phyloP scores from a whole-genome alignment of 208 protist genomes.

The Trypanosomatidae sp. region DNA sequence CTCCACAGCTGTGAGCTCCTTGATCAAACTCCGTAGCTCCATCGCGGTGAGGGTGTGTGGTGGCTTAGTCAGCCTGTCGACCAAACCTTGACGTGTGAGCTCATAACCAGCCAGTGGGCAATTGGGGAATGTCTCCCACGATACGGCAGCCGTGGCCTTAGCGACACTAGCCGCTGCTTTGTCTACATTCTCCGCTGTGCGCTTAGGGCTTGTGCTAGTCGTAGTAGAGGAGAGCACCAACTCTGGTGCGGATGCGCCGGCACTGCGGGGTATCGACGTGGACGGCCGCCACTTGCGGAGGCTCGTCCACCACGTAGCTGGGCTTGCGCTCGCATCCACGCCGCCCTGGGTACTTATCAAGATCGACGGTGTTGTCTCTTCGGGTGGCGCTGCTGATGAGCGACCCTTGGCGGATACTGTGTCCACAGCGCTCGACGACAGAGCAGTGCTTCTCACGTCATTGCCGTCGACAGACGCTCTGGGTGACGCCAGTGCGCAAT shows the following conservation, averaged over 20 bases:
- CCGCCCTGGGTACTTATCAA: not conserved
- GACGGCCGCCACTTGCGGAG: not conserved
- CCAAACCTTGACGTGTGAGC: slow-evolving; percentile 41
- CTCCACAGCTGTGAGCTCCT: slow-evolving; percentile 59
- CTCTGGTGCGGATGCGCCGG: not conserved
- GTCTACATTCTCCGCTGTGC: not conserved
- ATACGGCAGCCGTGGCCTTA: not conserved
- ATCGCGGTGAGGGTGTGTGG: slow-evolving; percentile 33
- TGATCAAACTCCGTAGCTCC: slow-evolving; percentile 52
- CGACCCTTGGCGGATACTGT: not conserved
- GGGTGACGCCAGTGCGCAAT: slow-evolving; percentile 2
- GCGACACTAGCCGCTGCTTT: not conserved
- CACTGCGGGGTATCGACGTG: not conserved
- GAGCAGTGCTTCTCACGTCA: not conserved
- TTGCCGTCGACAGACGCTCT: not conserved
- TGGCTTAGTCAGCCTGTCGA: slow-evolving; percentile 41
- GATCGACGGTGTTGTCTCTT: not conserved
- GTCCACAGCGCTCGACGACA: not conserved
- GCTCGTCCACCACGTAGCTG: not conserved
- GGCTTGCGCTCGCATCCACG: not conserved
- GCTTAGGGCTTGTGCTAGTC: not conserved
- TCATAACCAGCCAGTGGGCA: slow-evolving; percentile 71
- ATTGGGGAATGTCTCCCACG: slow-evolving; percentile 31
- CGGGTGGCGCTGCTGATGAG: not conserved
- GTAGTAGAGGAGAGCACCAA: not conserved